phyloP scores from a whole-genome alignment of 202 grass and related monocot genomes.

The Dendrocalamus latiflorus region DNA sequence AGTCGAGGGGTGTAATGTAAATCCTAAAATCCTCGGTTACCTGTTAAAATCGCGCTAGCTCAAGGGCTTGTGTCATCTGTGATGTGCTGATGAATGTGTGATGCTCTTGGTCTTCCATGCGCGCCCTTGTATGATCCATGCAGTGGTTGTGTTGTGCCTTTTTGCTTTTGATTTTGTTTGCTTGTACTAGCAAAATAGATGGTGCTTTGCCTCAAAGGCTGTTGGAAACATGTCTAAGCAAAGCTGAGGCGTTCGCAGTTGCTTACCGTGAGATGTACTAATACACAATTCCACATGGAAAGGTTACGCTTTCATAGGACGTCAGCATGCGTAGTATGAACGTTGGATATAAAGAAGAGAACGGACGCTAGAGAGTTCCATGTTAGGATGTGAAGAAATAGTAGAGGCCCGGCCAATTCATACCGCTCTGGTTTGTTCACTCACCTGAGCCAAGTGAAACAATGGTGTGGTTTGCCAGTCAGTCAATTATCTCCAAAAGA shows the following conservation, averaged over 20 bases:
- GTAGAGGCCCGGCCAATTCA: not conserved
- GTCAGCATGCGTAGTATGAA: not conserved
- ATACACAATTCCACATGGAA: not conserved
- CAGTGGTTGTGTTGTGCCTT: too few species aligned
- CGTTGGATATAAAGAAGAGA: not conserved
- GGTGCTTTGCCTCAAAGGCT: too few species aligned
- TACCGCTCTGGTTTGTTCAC: not conserved
- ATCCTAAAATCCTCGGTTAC: slow-evolving; percentile 12
- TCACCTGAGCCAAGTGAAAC: not conserved
- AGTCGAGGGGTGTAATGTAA: slow-evolving; percentile 33
- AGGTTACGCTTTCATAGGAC: not conserved
- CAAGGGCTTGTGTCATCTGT: not conserved
- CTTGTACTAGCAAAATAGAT: not conserved
- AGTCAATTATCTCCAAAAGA: not conserved
- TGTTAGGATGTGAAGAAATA: not conserved
- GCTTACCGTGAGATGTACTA: not conserved
- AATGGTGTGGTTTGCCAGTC: not conserved
- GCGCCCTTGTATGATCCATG: not conserved
- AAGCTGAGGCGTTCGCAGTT: not conserved
- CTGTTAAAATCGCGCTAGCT: not conserved
- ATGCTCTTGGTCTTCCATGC: not conserved
- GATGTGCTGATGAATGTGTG: not conserved
- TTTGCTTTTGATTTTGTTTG: not conserved
- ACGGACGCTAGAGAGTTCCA: not conserved
- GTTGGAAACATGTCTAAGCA: not conserved